Percentiles rank a stretch among this genome's conserved stretches.
phyloP scores from a whole-genome alignment of 257 asterid species.

The Rauvolfia tetraphylla region DNA sequence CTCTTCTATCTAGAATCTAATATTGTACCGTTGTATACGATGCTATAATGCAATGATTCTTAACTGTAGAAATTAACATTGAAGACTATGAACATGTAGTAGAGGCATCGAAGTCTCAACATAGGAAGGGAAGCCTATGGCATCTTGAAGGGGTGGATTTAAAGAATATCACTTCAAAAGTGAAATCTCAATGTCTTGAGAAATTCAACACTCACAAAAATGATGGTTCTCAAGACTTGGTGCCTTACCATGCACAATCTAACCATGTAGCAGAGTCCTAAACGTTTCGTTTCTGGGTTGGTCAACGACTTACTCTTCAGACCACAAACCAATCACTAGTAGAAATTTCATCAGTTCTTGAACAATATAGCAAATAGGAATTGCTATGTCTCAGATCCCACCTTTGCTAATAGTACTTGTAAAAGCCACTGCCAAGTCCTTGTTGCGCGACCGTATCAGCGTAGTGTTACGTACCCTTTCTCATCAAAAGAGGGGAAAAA shows the following conservation, averaged over 20 bases:
- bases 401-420: neutral
- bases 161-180: constrained; percentile 24
- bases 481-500: neutral
- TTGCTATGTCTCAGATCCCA: constrained; percentile 10
- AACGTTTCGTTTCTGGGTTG: constrained; percentile 28
- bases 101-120: neutral
- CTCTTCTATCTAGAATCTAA: too few species aligned
- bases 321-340: constrained; percentile 13
- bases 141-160: constrained; percentile 14
- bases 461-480: neutral
- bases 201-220: neutral
- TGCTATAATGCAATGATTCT: constrained; percentile 4
- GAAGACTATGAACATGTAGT: constrained; percentile 7
- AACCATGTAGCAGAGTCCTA: neutral
- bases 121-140: constrained; percentile 10
- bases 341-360: constrained; percentile 5
- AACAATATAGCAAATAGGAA: constrained; percentile 1
- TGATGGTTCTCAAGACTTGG: constrained; percentile 18
- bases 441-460: constrained; percentile 11
- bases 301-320: constrained; percentile 6
- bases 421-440: neutral
- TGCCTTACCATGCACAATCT: neutral
- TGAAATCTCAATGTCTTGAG: constrained; percentile 10
- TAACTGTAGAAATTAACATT: constrained; percentile 1
- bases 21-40: too few species aligned